phyloP scores from a whole-genome alignment of 1,139 yeast species.

The Yamadazyma triangularis region DNA sequence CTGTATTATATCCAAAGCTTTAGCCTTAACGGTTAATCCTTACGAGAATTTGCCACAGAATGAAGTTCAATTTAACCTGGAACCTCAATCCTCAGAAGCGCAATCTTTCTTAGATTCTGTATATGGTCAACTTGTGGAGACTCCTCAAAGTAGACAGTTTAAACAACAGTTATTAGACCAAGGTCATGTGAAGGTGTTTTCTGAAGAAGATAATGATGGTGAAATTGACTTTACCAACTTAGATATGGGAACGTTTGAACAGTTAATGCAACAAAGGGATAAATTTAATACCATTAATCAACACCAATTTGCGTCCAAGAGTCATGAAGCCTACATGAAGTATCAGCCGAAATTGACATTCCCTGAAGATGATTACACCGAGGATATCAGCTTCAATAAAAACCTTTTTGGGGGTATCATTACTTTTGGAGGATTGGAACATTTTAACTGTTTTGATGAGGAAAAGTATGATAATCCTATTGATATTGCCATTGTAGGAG shows the following conservation, averaged over 20 bases:
- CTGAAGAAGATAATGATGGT: no score
- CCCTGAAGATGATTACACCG: slow-evolving; percentile 35
- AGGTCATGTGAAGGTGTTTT: no score
- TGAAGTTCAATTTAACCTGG: not conserved
- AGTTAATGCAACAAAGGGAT: slow-evolving; percentile 2
- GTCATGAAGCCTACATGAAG: slow-evolving; percentile 13
- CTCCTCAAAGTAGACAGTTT: not conserved
- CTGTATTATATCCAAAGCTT: no score
- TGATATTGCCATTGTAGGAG: slow-evolving; percentile 28
- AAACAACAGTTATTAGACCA: slow-evolving; percentile 1
- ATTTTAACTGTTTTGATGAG: slow-evolving; percentile 31
- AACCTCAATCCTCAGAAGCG: not conserved
- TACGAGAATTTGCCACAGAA: no score
- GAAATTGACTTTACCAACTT: slow-evolving; percentile 3
- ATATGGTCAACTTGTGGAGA: slow-evolving; percentile 14
- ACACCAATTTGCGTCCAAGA: slow-evolving; percentile 6
- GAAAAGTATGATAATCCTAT: slow-evolving; percentile 12
- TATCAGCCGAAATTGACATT: slow-evolving; percentile 22
- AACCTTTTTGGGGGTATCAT: slow-evolving; percentile 40
- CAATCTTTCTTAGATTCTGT: slow-evolving; percentile 17
- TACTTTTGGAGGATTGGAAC: slow-evolving; percentile 42
- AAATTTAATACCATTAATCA: not conserved
- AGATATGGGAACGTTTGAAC: slow-evolving; percentile 1
- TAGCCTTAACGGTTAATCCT: no score
- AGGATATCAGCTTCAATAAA: slow-evolving; percentile 21